Percentiles rank a stretch among this genome's conserved stretches.
phyloP scores from a whole-genome alignment of 2,329 filamentous ascomycete genomes.

The Fusarium nelsonii region DNA sequence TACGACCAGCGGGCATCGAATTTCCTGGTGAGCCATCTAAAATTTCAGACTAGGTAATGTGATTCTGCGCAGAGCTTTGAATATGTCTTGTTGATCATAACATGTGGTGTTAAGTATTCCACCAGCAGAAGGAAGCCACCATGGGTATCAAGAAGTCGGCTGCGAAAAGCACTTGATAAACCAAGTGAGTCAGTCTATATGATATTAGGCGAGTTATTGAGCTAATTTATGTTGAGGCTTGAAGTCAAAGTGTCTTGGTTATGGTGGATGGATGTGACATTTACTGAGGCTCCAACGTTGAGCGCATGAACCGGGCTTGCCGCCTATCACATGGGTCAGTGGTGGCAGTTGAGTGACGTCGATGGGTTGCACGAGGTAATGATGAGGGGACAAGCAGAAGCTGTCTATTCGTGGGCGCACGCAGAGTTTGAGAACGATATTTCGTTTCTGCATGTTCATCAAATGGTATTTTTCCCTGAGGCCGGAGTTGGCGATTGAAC shows the following conservation, averaged over 20 bases:
- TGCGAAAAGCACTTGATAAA: not conserved
- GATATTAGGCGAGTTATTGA: not conserved
- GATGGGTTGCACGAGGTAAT: conserved; percentile 30
- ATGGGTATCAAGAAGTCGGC: not conserved
- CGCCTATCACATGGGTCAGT: conserved; percentile 38
- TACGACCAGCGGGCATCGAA: conserved; percentile 5
- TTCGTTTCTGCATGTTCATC: conserved; percentile 15
- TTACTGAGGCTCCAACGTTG: conserved; percentile 22
- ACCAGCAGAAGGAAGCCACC: not conserved
- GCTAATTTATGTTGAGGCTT: no score
- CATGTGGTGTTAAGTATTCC: not conserved
- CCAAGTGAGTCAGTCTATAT: not conserved
- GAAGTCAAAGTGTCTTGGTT: not conserved
- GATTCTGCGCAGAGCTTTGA: no score
- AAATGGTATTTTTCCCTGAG: not conserved
- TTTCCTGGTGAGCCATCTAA: conserved; percentile 14
- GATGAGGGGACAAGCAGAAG: conserved; percentile 15
- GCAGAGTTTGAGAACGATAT: conserved; percentile 8
- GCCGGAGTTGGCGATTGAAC: not conserved
- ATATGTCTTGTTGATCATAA: not conserved
- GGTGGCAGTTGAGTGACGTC: conserved; percentile 37
- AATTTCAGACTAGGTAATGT: not conserved
- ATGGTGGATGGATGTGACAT: not conserved
- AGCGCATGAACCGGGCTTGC: conserved; percentile 35
- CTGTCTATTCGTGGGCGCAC: conserved; percentile 9